Evolutionary conservation across 2,329 filamentous ascomycete species (phyloP), one percentile per base, ranked within the genome.

Genomic region (Exophiala mesophila): DNA sequence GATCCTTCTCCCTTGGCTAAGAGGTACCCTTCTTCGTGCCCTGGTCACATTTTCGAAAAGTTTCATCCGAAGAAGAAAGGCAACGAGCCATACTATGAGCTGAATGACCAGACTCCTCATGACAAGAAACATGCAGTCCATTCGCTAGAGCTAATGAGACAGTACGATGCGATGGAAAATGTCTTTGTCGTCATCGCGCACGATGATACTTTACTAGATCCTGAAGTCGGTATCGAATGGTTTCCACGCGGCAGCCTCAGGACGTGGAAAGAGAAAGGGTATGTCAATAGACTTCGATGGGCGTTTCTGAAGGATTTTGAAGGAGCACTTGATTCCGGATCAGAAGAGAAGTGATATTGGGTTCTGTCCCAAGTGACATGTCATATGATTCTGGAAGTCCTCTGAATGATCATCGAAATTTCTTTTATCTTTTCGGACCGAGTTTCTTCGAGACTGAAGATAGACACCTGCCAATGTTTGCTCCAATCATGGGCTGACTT

Each of bases 101-200:
- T 57, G 53, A 10, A 37, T 29, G 33, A 44, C 47, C 16, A 55
- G 44, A 36, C 59, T 53, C 38, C 33, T 46, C 36, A 50, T 8
- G 50, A 61, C 31, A 53, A 48, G 6, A 38, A 32, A 3, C 37
- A 45, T 13, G 57, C 57, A 4, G 40, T 49, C 23, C 40, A 52
- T 15, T 53, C 47, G 2, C 44, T 55, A 18, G 47, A 54, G 12
- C 48, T 40, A n/a, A 40, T 61, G 28, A 41, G 50, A 36, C 48
- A 52, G 12, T 56, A 59, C 29, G 59, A 62, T 37, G 57, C 52
- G 8, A 39, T 50, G 26, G 48, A 54, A 2, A 54, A 59, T 41
- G 49, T 62, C 10, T 53, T 62, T 33, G 53, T 60, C 2, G 47
- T 49, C 21, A 52, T 60, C 5, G 57, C 57, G 12, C 59, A 63